Evolutionary conservation across 768 basidiomycete genomes (phyloP).

Genomic region (Boletellus ananas): DNA sequence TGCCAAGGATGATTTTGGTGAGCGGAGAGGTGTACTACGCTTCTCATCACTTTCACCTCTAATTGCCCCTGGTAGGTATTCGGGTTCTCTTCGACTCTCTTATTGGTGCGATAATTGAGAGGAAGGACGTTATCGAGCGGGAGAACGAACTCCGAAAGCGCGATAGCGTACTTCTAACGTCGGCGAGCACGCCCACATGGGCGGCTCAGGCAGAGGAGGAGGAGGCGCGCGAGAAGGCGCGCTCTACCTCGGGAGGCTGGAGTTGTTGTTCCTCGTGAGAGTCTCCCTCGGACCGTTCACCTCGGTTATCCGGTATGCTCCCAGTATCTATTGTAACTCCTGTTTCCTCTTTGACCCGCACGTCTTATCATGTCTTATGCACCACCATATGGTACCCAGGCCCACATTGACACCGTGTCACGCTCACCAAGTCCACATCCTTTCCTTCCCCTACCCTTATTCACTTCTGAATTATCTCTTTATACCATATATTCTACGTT

Average conservation of each 20-base stretch:
- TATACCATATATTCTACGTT: slow-evolving; percentile 40
- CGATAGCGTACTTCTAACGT: slow-evolving; percentile 77
- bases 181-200: slow-evolving; percentile 65
- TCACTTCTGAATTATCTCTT: slow-evolving; percentile 37
- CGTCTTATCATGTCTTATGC: slow-evolving; percentile 30
- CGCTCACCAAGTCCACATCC: slow-evolving; percentile 9
- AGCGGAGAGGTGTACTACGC: not conserved
- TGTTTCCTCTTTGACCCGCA: slow-evolving; percentile 12
- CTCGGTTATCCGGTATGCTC: slow-evolving; percentile 16
- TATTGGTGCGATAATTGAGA: slow-evolving; percentile 73
- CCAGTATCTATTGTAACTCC: slow-evolving; percentile 15
- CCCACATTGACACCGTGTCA: slow-evolving; percentile 22
- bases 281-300: slow-evolving; percentile 9
- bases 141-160: slow-evolving; percentile 78
- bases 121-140: slow-evolving; percentile 74
- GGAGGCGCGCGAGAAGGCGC: slow-evolving; percentile 57
- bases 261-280: slow-evolving; percentile 59
- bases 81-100: slow-evolving; percentile 75
- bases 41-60: slow-evolving; percentile 10
- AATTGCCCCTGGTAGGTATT: slow-evolving; percentile 54
- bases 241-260: slow-evolving; percentile 50
- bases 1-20: slow-evolving; percentile 83
- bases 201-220: slow-evolving; percentile 78
- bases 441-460: slow-evolving; percentile 25
- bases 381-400: slow-evolving; percentile 20